These are phyloP conservation scores for Cyberlindnera galapagoensis DNA, from an alignment of 805 yeast genomes.

Conservation along the genomic window DNA sequence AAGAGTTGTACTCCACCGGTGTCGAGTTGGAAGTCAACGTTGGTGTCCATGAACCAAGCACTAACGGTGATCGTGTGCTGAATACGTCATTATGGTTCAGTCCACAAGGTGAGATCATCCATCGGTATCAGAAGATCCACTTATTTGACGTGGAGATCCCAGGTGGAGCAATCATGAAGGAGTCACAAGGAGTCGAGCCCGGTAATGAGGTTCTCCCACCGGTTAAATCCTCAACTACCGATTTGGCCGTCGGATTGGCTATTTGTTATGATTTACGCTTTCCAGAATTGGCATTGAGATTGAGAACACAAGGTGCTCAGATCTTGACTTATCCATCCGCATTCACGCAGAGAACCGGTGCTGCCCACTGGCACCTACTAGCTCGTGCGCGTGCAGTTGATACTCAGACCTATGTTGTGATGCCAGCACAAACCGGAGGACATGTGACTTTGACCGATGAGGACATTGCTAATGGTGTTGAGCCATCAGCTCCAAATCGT, in stretches of 20 bases:
- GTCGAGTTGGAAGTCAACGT: conserved; percentile 56
- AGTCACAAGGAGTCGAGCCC: conserved; percentile 70
- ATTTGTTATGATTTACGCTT: conserved; percentile 87
- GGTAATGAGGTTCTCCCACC: conserved; percentile 54
- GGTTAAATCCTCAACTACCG: conserved; percentile 43
- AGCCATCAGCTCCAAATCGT: conserved; percentile 30
- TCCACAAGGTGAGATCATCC: conserved; percentile 53
- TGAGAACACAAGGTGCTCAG: conserved; percentile 67
- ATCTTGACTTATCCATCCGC: conserved; percentile 84
- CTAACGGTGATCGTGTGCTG: conserved; percentile 40
- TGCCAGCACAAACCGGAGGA: conserved; percentile 83
- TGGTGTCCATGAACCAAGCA: conserved; percentile 82
- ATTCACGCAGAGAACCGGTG: conserved; percentile 87
- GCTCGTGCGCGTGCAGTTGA: conserved; percentile 86
- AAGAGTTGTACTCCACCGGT: conserved; percentile 31
- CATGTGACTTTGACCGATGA: conserved; percentile 39
- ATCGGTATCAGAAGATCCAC: conserved; percentile 80
- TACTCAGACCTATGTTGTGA: conserved; percentile 76
- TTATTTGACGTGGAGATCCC: conserved; percentile 79
- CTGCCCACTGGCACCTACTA: conserved; percentile 80
- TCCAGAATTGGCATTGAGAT: conserved; percentile 67
- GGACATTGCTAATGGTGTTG: conserved; percentile 21
- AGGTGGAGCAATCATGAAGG: conserved; percentile 65
- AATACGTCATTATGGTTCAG: conserved; percentile 73
- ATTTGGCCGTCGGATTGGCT: conserved; percentile 61